These are phyloP conservation scores for Dimargaris xerosporica DNA, from an alignment of 192 early-diverging fungal genomes.

Conservation along the genomic window DNA sequence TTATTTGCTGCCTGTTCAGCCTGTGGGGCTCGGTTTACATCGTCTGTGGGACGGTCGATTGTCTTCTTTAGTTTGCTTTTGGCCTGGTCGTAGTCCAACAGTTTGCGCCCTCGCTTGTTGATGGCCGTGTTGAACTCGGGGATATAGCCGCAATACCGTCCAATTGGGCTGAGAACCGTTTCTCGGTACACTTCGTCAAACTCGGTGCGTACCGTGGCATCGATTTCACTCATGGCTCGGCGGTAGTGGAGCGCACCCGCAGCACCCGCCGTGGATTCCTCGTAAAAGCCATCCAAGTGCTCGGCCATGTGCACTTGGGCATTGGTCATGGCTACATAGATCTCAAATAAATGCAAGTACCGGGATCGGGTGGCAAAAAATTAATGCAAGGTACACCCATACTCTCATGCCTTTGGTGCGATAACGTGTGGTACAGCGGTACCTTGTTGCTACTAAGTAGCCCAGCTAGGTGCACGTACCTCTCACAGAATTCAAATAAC, in stretches of 20 bases:
- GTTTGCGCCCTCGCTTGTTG: constrained; percentile 71
- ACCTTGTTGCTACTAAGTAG: too few species aligned
- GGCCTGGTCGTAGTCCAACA: constrained; percentile 78
- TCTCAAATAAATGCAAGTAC: too few species aligned
- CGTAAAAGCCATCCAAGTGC: constrained; percentile 80
- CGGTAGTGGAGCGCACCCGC: constrained; percentile 64
- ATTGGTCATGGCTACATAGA: constrained; percentile 34
- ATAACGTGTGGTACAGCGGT: too few species aligned
- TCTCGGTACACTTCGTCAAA: constrained; percentile 74
- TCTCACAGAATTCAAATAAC: constrained; percentile 11
- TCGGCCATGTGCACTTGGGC: constrained; percentile 75
- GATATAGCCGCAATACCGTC: constrained; percentile 68
- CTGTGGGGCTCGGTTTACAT: constrained; percentile 16
- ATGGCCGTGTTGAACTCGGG: constrained; percentile 90
- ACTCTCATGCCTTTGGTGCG: too few species aligned
- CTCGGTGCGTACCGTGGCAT: constrained; percentile 59
- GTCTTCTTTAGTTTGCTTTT: constrained; percentile 59
- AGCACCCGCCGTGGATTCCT: constrained; percentile 54
- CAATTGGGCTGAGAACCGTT: constrained; percentile 83
- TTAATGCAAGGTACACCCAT: too few species aligned
- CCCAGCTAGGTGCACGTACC: constrained; percentile 21
- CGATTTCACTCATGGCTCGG: constrained; percentile 60
- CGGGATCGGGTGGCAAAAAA: too few species aligned
- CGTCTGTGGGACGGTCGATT: constrained; percentile 39
- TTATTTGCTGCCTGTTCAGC: constrained; percentile 70